Percentiles rank a stretch among this genome's conserved stretches.
These are phyloP conservation scores for Dioscorea alata DNA, from an alignment of 106 monocot species.

Conservation along the genomic window DNA sequence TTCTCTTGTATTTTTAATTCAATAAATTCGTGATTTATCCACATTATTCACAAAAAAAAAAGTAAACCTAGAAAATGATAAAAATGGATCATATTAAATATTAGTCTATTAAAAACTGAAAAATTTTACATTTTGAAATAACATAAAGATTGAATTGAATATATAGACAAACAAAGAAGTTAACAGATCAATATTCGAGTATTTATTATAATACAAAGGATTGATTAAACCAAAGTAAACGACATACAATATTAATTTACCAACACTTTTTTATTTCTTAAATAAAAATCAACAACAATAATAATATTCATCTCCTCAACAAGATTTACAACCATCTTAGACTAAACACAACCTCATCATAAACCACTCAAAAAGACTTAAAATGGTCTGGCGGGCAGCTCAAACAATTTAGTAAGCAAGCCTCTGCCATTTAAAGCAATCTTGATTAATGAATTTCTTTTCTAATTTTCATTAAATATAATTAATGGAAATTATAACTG, in stretches of 20 bases:
- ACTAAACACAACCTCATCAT: too few relatives aligned
- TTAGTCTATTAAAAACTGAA: neutral
- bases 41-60: neutral
- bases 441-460: neutral
- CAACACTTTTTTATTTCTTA: too few relatives aligned
- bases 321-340: too few relatives aligned
- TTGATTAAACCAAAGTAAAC: too few relatives aligned
- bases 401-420: slow-evolving; percentile 4
- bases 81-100: neutral
- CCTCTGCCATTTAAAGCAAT: slow-evolving; percentile 2
- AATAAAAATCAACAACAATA: too few relatives aligned
- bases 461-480: neutral
- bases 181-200: too few relatives aligned
- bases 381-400: slow-evolving; percentile 9
- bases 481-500: too few relatives aligned
- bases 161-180: neutral
- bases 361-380: neutral
- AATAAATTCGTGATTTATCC: too few relatives aligned
- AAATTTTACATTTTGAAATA: neutral
- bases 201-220: neutral
- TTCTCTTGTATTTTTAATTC: too few relatives aligned
- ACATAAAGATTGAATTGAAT: too few relatives aligned
- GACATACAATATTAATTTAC: too few relatives aligned
- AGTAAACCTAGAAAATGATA: neutral
- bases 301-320: too few relatives aligned